Conservation (phyloP, 331 rosid genomes). For the Rhamnella rubrinervis region DNA sequence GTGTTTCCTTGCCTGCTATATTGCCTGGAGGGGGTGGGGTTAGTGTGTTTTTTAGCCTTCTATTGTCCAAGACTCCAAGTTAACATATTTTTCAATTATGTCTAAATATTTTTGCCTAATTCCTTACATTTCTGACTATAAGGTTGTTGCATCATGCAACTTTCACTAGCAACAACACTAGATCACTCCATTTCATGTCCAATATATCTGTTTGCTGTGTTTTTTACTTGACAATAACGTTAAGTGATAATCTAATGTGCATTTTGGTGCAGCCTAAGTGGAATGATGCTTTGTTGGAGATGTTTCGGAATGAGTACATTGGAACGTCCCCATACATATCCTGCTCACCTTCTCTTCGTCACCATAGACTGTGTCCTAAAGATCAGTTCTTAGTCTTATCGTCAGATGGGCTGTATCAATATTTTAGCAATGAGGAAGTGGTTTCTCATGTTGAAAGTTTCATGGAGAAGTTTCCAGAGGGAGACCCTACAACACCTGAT, state of each 20-base stretch:
- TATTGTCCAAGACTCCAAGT: not conserved
- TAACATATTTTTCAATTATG: not conserved
- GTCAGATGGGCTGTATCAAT: constrained; percentile 91
- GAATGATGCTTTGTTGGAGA: constrained; percentile 75
- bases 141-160: not conserved
- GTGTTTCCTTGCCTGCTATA: too few relatives aligned
- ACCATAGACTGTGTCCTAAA: constrained; percentile 67
- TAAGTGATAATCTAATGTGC: constrained; percentile 22
- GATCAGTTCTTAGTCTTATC: constrained; percentile 94
- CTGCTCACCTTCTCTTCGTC: constrained; percentile 82
- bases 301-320: constrained; percentile 88
- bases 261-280: constrained; percentile 73
- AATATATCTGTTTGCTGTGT: not conserved
- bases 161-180: not conserved
- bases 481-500: constrained; percentile 97
- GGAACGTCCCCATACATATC: constrained; percentile 88
- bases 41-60: not conserved
- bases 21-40: too few relatives aligned
- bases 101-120: not conserved
- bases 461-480: constrained; percentile 95
- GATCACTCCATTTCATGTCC: not conserved
- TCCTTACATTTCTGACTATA: not conserved
- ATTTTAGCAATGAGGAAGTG: constrained; percentile 86
- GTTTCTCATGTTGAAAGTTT: constrained; percentile 82
- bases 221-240: constrained; percentile 12